phyloP scores from a whole-genome alignment of 2,329 filamentous ascomycete species.

The Diaporthe sp. region DNA sequence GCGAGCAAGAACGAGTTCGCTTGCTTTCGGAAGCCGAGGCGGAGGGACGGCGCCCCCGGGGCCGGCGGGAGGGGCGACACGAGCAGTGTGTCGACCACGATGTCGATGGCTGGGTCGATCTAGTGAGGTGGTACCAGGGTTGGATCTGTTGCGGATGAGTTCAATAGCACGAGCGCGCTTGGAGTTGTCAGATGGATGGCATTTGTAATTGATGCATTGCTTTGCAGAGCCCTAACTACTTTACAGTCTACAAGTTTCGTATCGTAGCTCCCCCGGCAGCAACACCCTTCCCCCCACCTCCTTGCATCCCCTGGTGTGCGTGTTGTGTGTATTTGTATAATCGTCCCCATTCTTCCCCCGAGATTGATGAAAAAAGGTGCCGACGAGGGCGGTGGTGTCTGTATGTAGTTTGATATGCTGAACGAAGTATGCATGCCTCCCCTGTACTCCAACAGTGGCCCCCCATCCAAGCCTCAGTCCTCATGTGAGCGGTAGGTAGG shows the following conservation, averaged over 20 bases:
- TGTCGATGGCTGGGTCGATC: slow-evolving; percentile 37
- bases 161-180: background rate
- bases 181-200: slow-evolving; percentile 10
- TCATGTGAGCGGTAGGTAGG: background rate
- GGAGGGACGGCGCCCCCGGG: slow-evolving; percentile 31
- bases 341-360: background rate
- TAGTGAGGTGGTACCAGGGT: background rate
- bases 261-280: slow-evolving; percentile 14
- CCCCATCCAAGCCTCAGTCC: slow-evolving; percentile 21
- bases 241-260: slow-evolving; percentile 33
- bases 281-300: background rate
- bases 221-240: slow-evolving; percentile 30
- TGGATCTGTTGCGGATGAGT: background rate
- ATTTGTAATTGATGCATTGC: slow-evolving; percentile 33
- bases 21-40: slow-evolving; percentile 80
- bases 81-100: slow-evolving; percentile 35
- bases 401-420: slow-evolving; percentile 29
- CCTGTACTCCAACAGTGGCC: slow-evolving; percentile 26
- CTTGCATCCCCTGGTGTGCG: background rate
- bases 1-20: slow-evolving; percentile 88
- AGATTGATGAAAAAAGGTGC: slow-evolving; percentile 25
- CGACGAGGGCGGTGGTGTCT: slow-evolving; percentile 29
- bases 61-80: slow-evolving; percentile 22
- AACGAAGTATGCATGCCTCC: slow-evolving; percentile 25
- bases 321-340: background rate